Evolutionary conservation across 129 eudicot genomes (phyloP).

Genomic region (Flaveria sonorensis): DNA sequence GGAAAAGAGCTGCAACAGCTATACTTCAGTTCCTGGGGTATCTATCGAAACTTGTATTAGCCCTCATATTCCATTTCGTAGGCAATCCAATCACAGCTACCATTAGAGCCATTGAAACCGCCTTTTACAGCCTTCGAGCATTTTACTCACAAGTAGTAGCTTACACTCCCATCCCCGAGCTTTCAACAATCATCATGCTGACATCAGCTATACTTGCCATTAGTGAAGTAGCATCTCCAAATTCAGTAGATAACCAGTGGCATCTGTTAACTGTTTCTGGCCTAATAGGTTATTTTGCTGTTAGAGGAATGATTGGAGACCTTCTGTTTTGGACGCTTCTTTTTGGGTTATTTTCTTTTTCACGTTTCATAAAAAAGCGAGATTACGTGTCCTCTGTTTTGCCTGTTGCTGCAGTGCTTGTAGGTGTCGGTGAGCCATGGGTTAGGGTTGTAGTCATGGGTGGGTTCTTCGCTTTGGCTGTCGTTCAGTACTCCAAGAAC

Average conservation of each 20-base stretch:
- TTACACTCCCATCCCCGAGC: slow-evolving; percentile 68
- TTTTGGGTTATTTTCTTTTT: slow-evolving; percentile 58
- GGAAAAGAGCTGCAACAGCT: slow-evolving; percentile 48
- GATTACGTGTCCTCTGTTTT: slow-evolving; percentile 74
- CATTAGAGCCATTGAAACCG: slow-evolving; percentile 54
- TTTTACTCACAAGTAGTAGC: slow-evolving; percentile 64
- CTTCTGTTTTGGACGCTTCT: slow-evolving; percentile 63
- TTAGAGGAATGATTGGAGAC: slow-evolving; percentile 66
- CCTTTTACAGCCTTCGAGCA: slow-evolving; percentile 53
- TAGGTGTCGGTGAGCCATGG: slow-evolving; percentile 95
- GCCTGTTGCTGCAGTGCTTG: slow-evolving; percentile 82
- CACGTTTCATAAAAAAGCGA: slow-evolving; percentile 62
- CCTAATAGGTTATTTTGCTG: slow-evolving; percentile 68
- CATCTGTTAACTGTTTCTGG: slow-evolving; percentile 72
- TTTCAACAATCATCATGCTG: slow-evolving; percentile 60
- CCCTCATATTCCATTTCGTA: slow-evolving; percentile 60
- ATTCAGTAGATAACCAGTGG: slow-evolving; percentile 75
- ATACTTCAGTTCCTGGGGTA: slow-evolving; percentile 41
- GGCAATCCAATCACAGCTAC: slow-evolving; percentile 63
- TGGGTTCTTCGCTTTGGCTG: slow-evolving; percentile 54
- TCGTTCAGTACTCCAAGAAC: slow-evolving; percentile 47
- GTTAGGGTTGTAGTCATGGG: slow-evolving; percentile 54
- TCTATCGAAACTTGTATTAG: slow-evolving; percentile 48
- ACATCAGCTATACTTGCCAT: slow-evolving; percentile 69
- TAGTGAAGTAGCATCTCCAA: slow-evolving; percentile 69